Conservation (phyloP, 768 basidiomycete species). For the Tephrocybe sp. region DNA sequence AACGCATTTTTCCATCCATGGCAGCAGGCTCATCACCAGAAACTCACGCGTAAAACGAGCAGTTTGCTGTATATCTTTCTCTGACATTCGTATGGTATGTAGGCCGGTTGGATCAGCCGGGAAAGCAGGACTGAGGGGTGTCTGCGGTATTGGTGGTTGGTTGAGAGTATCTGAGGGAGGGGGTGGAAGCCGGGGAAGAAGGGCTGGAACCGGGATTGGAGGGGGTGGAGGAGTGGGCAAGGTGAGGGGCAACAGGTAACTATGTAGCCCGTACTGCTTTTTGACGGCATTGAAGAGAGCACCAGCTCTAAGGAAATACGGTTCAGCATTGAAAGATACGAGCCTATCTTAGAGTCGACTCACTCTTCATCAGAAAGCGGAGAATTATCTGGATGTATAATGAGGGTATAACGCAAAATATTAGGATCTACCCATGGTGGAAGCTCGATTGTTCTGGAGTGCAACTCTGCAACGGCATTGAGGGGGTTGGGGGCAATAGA, state of each 20-base stretch:
- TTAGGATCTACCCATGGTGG: conserved; percentile 81
- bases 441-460: conserved; percentile 61
- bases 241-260: conserved; percentile 62
- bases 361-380: conserved; percentile 78
- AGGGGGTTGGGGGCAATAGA: conserved; percentile 80
- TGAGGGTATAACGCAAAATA: conserved; percentile 69
- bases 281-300: conserved; percentile 85
- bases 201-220: conserved; percentile 64
- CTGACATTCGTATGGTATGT: conserved; percentile 53
- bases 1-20: conserved; percentile 96
- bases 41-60: conserved; percentile 85
- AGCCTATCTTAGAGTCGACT: conserved; percentile 27
- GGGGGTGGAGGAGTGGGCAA: conserved; percentile 63
- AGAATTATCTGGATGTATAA: conserved; percentile 71
- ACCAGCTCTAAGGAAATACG: conserved; percentile 47
- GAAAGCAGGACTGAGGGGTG: conserved; percentile 18
- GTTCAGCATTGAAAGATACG: not conserved
- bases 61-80: conserved; percentile 72
- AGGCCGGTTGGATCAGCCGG: conserved; percentile 24
- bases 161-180: conserved; percentile 34
- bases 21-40: conserved; percentile 82
- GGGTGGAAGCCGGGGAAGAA: conserved; percentile 66
- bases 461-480: conserved; percentile 74
- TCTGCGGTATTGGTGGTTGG: conserved; percentile 11
- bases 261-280: conserved; percentile 81